Base-by-base conservation (phyloP, 805 yeast species). In the Candida orba region DNA sequence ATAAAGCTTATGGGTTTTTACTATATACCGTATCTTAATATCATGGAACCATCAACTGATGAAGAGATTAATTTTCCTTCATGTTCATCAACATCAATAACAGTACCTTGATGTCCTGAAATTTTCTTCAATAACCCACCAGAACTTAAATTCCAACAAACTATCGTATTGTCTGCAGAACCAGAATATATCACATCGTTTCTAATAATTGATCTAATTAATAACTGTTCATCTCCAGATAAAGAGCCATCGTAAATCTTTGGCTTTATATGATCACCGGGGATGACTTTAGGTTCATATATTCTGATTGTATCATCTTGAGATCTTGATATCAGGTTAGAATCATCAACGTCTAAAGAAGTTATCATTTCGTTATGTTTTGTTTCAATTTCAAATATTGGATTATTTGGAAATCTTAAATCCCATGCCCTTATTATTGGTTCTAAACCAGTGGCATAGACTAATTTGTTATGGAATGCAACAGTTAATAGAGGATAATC, bases 371-470 rank as follows among this genome's bases (percentile, higher is more conserved):
- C 84, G 7, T 62, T 54, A 42, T 78, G 75, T 43, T 67, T 31
- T 40, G 68, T 52, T 40, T 64, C 60, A 53, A 75, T 62, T 42
- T 57, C 61, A 76, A 82, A 80, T 8, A 72, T 36, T 1, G 75
- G 69, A 6, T 52, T 45, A 1, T 63, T 62, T 6, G 65, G 44
- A 4, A 66, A 59, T 42, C 87, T 60, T 8, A 76, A 39, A 53
- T 86, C 95, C 64, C 73, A 81, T 3, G 78, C 81, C 35, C 64
- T 56, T 1, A 86, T 69, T 0, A 68, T 64, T 1, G 87, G 82
- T 49, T 86, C 91, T 3, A 86, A 73, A 0, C 95, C 95, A 0
- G 81, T 66, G 6, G 77, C 68, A 51, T 68, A 85, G 4, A 82
- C 52, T 13, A 65, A 60, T 14, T 63, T 58, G 2, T 75, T 78